These are phyloP conservation scores for Dispira parvispora DNA, from an alignment of 192 early-diverging fungal species.

Conservation along the genomic window DNA sequence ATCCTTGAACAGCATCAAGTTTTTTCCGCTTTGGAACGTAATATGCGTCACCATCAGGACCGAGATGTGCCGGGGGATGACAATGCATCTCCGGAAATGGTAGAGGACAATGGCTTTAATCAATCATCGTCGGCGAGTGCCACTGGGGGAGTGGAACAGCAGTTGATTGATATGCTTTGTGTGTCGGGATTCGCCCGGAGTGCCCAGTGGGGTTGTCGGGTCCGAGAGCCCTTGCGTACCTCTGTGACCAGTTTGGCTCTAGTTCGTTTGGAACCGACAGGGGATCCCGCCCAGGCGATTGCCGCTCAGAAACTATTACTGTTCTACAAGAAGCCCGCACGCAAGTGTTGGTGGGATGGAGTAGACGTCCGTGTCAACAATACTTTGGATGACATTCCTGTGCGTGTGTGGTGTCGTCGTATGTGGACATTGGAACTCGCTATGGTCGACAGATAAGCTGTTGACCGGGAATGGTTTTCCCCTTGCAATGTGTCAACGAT, in stretches of 20 bases:
- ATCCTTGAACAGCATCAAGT: constrained; percentile 49
- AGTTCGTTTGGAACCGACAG: constrained; percentile 50
- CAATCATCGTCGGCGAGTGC: constrained; percentile 13
- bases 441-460: constrained; percentile 18
- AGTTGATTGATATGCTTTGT: constrained; percentile 70
- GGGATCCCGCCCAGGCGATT: constrained; percentile 44
- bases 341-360: constrained; percentile 77
- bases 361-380: constrained; percentile 42
- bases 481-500: no score
- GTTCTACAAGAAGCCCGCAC: constrained; percentile 70
- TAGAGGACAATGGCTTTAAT: not conserved
- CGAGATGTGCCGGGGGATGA: constrained; percentile 21
- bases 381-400: constrained; percentile 29
- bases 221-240: constrained; percentile 45
- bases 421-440: constrained; percentile 68
- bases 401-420: constrained; percentile 58
- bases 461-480: no score
- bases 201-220: constrained; percentile 58
- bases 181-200: constrained; percentile 54
- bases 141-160: constrained; percentile 40
- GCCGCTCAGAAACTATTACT: constrained; percentile 58
- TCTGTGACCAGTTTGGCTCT: constrained; percentile 50
- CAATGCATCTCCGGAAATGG: not conserved
- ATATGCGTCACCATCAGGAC: constrained; percentile 38
- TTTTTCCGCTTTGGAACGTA: constrained; percentile 56